These are phyloP conservation scores for Phytophthora kernoviae DNA, from an alignment of 352 stramenopile species.

Conservation along the genomic window DNA sequence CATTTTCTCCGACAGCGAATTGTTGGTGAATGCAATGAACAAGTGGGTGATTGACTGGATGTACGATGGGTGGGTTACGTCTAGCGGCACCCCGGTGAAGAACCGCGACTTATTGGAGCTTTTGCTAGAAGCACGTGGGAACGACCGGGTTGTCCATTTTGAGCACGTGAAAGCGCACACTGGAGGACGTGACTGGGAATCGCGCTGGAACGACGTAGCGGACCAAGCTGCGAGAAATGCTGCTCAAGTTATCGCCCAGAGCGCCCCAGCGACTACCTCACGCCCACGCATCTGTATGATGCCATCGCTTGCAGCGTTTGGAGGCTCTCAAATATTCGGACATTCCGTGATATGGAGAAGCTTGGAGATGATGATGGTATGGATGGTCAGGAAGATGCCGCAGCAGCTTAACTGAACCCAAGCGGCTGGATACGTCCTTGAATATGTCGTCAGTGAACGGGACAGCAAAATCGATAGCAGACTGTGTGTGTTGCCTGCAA, in stretches of 20 bases:
- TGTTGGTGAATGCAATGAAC: conserved; percentile 22
- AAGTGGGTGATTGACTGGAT: conserved; percentile 22
- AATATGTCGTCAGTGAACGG: too few relatives aligned
- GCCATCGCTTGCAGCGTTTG: conserved; percentile 1
- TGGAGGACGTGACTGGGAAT: conserved; percentile 12
- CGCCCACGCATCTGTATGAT: conserved; percentile 15
- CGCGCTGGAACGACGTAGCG: conserved; percentile 19
- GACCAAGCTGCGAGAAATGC: conserved; percentile 11
- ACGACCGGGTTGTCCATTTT: conserved; percentile 4
- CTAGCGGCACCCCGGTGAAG: conserved; percentile 7
- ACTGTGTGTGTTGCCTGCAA: too few relatives aligned
- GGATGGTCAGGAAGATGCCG: background rate
- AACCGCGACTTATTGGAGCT: conserved; percentile 16
- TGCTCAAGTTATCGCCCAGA: background rate
- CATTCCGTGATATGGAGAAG: conserved; percentile 8
- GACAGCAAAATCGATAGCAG: too few relatives aligned
- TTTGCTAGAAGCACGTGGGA: conserved; percentile 5
- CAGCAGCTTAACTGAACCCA: background rate
- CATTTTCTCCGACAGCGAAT: conserved; percentile 20
- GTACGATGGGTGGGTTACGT: conserved; percentile 17
- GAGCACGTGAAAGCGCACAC: conserved; percentile 16
- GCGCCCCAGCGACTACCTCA: background rate
- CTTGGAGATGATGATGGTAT: background rate
- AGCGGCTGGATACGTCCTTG: too few relatives aligned
- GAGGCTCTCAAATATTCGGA: conserved; percentile 6